Conservation (phyloP, 1,139 yeast species). For the Geotrichum aggregatum region DNA sequence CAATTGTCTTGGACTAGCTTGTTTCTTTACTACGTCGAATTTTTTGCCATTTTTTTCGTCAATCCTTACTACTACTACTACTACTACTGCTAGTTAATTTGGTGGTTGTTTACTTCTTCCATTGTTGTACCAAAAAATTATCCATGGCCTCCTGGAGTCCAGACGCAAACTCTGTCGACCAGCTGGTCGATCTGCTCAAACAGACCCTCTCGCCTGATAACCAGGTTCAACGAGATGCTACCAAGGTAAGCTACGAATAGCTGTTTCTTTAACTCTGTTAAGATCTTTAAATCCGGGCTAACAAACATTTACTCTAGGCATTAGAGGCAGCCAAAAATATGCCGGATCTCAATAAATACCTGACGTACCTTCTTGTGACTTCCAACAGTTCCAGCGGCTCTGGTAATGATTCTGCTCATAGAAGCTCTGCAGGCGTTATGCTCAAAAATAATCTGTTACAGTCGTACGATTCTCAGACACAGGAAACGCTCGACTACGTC, state of each 20-base stretch:
- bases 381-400: slow-evolving; percentile 38
- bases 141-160: slow-evolving; percentile 50
- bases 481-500: slow-evolving; percentile 50
- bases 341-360: slow-evolving; percentile 75
- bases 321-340: slow-evolving; percentile 62
- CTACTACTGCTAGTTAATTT: too few relatives aligned
- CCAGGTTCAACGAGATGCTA: slow-evolving; percentile 54
- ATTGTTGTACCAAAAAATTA: not conserved
- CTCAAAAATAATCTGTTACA: slow-evolving; percentile 66
- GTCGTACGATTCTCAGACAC: slow-evolving; percentile 31
- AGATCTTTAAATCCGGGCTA: not conserved
- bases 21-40: too few relatives aligned
- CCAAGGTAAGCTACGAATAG: slow-evolving; percentile 24
- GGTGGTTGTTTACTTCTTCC: not conserved
- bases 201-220: slow-evolving; percentile 63
- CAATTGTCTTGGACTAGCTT: too few relatives aligned
- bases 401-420: slow-evolving; percentile 42
- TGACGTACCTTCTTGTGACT: slow-evolving; percentile 62
- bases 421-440: slow-evolving; percentile 87
- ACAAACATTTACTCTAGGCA: slow-evolving; percentile 40
- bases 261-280: slow-evolving; percentile 1
- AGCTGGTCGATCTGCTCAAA: slow-evolving; percentile 57
- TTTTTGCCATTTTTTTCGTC: too few relatives aligned
- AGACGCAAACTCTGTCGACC: slow-evolving; percentile 56
- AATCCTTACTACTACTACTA: too few relatives aligned